Evolutionary conservation across 495 filamentous ascomycete species (phyloP).

Genomic region (Alectoria sarmentosa): DNA sequence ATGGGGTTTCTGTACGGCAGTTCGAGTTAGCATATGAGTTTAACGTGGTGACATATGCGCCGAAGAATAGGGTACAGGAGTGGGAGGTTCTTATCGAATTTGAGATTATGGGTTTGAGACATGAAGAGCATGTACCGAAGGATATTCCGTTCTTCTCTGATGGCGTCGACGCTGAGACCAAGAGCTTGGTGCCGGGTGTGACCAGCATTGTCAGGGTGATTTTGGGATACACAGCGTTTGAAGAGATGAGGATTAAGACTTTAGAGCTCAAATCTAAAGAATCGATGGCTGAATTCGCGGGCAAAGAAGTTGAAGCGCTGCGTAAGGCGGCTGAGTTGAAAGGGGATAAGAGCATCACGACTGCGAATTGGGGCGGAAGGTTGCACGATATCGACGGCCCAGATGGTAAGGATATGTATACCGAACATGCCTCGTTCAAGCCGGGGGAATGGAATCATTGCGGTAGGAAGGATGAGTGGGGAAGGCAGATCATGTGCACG

Average conservation of each 20-base stretch:
- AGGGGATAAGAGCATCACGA: background rate
- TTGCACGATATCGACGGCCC: background rate
- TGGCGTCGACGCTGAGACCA: too few species aligned
- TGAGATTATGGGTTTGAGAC: background rate
- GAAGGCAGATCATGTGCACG: constrained; percentile 1
- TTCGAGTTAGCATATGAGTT: constrained; percentile 1
- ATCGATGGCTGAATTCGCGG: background rate
- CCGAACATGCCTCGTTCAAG: background rate
- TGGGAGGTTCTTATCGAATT: background rate
- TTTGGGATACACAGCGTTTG: background rate
- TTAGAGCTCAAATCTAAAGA: background rate
- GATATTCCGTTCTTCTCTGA: background rate
- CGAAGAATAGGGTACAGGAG: background rate
- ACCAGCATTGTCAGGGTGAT: background rate
- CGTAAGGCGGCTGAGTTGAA: background rate
- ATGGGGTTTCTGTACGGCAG: background rate
- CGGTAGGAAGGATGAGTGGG: constrained; percentile 1
- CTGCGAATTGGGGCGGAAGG: background rate
- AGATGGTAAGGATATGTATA: background rate
- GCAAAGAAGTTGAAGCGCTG: background rate
- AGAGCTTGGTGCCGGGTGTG: background rate
- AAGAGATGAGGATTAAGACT: background rate
- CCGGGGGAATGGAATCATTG: background rate
- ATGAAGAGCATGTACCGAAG: background rate
- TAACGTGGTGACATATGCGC: background rate